Conservation (phyloP, 306 rosid genomes). For the Begonia masoniana region DNA sequence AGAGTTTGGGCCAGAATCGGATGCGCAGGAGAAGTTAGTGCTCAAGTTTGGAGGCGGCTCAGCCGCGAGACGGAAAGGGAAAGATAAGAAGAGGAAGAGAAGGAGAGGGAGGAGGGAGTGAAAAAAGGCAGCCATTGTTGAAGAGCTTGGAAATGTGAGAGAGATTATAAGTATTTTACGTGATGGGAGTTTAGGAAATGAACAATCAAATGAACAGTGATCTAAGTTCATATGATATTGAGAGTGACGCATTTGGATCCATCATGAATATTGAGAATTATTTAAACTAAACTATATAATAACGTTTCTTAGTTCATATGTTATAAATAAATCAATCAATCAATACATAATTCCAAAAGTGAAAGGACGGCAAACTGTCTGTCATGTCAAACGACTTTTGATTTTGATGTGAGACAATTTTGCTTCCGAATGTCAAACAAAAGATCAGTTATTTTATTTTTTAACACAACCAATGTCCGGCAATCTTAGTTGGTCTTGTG, state of each 20-base stretch:
- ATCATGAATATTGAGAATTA: neutral
- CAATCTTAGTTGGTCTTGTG: too few relatives aligned
- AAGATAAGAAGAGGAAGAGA: constrained; percentile 19
- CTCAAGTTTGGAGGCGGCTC: constrained; percentile 17
- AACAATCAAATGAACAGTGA: neutral
- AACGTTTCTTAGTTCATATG: too few relatives aligned
- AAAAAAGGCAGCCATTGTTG: constrained; percentile 30
- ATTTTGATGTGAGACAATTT: too few relatives aligned
- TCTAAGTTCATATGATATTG: neutral
- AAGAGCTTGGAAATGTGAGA: constrained; percentile 7
- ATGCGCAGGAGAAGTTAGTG: constrained; percentile 41
- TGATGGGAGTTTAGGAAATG: neutral
- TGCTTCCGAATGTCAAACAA: too few relatives aligned
- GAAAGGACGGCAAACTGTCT: too few relatives aligned
- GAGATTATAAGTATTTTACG: constrained; percentile 1
- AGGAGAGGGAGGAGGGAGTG: constrained; percentile 10
- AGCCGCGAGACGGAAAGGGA: constrained; percentile 17
- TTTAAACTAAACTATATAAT: neutral
- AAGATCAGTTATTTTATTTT: too few relatives aligned
- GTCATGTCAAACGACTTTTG: too few relatives aligned
- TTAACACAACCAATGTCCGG: too few relatives aligned
- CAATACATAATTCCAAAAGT: too few relatives aligned
- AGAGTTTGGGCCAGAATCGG: constrained; percentile 20
- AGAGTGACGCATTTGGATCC: neutral
- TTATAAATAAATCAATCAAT: too few relatives aligned